Conservation (phyloP, 2,329 filamentous ascomycete species). For the Plectosphaerella plurivora region DNA sequence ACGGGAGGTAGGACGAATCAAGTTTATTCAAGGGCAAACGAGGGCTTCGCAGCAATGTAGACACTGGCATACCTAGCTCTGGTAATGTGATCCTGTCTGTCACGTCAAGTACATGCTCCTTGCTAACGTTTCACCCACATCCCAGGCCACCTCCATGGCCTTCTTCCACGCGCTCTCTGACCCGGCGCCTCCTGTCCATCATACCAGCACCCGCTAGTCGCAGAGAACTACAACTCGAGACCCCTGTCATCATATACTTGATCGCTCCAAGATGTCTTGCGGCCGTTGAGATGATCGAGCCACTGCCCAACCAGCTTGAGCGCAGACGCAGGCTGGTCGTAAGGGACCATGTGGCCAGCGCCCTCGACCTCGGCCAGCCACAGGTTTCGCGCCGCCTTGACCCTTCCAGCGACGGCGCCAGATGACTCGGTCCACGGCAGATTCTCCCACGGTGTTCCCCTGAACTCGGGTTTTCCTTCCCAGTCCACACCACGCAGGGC, state of each 20-base stretch:
- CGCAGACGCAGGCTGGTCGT: conserved; percentile 3
- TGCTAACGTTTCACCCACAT: too few relatives aligned
- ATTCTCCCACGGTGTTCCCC: neutral
- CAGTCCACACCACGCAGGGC: neutral
- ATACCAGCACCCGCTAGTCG: too few relatives aligned
- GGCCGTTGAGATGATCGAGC: neutral
- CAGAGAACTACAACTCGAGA: neutral
- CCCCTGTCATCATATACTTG: conserved; percentile 1
- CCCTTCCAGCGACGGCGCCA: neutral
- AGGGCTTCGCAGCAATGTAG: too few relatives aligned
- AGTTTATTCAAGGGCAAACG: too few relatives aligned
- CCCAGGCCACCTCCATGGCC: too few relatives aligned
- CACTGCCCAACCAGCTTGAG: conserved; percentile 2
- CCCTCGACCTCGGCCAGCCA: neutral
- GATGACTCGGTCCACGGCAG: neutral
- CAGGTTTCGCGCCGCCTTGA: neutral
- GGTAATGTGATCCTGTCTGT: too few relatives aligned
- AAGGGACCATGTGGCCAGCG: neutral
- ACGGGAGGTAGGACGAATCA: too few relatives aligned
- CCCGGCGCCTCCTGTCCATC: too few relatives aligned
- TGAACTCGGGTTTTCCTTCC: neutral
- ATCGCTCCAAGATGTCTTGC: too few relatives aligned
- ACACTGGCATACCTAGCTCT: too few relatives aligned
- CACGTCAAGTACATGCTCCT: too few relatives aligned
- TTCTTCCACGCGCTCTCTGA: too few relatives aligned